Conservation (phyloP, 768 basidiomycete genomes). For the Gymnopilus junonius region DNA sequence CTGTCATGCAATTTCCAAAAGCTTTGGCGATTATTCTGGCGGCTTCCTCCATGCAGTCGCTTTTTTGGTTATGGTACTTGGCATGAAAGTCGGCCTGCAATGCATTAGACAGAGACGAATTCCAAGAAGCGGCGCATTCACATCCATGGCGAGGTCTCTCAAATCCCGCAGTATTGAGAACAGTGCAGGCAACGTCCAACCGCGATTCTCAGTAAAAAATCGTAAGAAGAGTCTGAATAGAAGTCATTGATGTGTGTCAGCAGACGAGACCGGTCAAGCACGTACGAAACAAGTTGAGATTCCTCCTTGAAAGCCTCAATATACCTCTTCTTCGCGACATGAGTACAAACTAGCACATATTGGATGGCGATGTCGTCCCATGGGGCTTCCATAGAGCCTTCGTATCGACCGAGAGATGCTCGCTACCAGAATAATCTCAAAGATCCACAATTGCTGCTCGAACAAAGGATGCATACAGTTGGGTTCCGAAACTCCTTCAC, state of each 20-base stretch:
- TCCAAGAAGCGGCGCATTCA: conserved; percentile 32
- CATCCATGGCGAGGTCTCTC: conserved; percentile 85
- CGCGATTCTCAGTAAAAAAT: conserved; percentile 78
- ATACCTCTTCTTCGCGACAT: conserved; percentile 68
- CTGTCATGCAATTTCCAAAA: conserved; percentile 88
- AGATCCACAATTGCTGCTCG: conserved; percentile 6
- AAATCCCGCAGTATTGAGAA: conserved; percentile 84
- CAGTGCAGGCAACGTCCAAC: conserved; percentile 86
- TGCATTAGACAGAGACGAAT: neutral
- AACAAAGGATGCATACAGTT: conserved; percentile 36
- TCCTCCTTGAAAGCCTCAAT: conserved; percentile 84
- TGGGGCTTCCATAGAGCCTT: conserved; percentile 68
- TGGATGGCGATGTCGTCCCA: conserved; percentile 90
- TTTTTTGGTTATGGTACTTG: conserved; percentile 56
- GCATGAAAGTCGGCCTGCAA: conserved; percentile 66
- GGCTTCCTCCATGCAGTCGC: conserved; percentile 82
- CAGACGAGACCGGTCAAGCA: conserved; percentile 13
- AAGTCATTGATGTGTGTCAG: neutral
- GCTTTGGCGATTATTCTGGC: conserved; percentile 88
- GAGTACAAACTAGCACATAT: conserved; percentile 76
- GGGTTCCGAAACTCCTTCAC: conserved; percentile 73
- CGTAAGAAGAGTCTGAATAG: conserved; percentile 67
- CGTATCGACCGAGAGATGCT: conserved; percentile 47
- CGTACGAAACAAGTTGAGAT: conserved; percentile 75
- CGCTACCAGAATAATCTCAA: conserved; percentile 31